Evolutionary conservation across 345 rosid genomes (phyloP).

Genomic region (Microcos paniculata): DNA sequence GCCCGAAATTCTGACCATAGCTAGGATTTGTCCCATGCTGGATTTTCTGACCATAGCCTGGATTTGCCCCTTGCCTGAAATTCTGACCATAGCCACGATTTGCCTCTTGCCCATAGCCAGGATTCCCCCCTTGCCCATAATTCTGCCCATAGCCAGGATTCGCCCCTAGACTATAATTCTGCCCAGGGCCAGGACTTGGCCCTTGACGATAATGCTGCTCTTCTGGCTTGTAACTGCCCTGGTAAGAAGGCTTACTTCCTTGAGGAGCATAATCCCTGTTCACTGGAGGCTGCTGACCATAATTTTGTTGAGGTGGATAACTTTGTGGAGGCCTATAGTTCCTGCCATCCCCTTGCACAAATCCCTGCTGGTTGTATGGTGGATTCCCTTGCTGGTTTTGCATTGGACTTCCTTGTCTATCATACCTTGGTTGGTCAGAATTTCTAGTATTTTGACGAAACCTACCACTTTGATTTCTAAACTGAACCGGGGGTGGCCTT

Average conservation of each 20-base stretch:
- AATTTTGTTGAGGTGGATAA: constrained; percentile 38
- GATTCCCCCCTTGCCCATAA: constrained; percentile 34
- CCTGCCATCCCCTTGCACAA: constrained; percentile 49
- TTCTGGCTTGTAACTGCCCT: constrained; percentile 41
- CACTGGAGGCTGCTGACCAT: constrained; percentile 38
- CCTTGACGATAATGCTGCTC: constrained; percentile 28
- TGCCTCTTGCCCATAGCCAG: constrained; percentile 18
- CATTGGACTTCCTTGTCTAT: constrained; percentile 26
- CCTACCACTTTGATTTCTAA: constrained; percentile 37
- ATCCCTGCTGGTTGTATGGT: constrained; percentile 35
- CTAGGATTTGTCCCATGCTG: constrained; percentile 38
- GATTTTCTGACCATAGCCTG: constrained; percentile 36
- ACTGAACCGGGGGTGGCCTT: constrained; percentile 83
- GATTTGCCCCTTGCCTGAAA: constrained; percentile 16
- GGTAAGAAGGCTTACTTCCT: constrained; percentile 37
- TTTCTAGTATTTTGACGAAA: constrained; percentile 42
- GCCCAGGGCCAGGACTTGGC: background rate
- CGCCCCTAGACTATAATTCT: constrained; percentile 29
- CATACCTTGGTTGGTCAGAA: constrained; percentile 39
- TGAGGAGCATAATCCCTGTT: constrained; percentile 36
- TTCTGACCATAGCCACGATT: background rate
- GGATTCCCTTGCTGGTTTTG: constrained; percentile 44
- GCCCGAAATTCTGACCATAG: constrained; percentile 16
- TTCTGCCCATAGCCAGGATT: constrained; percentile 38
- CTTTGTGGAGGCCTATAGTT: constrained; percentile 46